Evolutionary conservation across 345 rosid species (phyloP), one percentile per base, ranked within the genome.

Genomic region (Eucalyptus camaldulensis): DNA sequence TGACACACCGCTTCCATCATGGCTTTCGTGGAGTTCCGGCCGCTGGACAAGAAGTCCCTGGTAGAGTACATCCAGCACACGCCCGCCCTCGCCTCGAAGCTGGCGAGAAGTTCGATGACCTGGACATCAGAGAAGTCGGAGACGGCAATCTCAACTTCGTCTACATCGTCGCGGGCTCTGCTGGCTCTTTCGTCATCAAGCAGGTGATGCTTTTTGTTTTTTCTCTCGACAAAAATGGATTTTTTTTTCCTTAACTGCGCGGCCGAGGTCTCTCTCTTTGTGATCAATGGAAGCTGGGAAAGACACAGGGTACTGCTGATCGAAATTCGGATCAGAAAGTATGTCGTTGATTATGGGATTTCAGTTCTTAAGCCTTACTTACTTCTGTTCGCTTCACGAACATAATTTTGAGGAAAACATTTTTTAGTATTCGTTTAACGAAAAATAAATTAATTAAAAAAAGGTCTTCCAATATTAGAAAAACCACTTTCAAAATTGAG

Each of bases 101-200:
- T 97, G 45, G 96, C 95, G 10, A 92, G 90, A 92, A 90, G 72
- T 93, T 85, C 91, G 97, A 95, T 22, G 95, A 93, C 89, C 91
- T 96, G 93, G 88, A 92, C 65, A 94, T 96, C 87, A 94, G 93
- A 89, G 99, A 98, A 94, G 98, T 98, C 44, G 99, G 99, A 87
- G 99, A 97, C 90, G 1, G 43, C 6, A 40, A 40, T 40, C 96
- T 98, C 89, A 98, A 97, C 88, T 98, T 94, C 91, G 99, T 97
- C 88, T 96, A 91, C 95, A 95, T 97, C 90, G 95, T 97, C 44
- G 85, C 87, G 45, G 93, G 93, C 88, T 86, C 96, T 44, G 87
- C 94, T 87, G 98, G 96, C 17, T 97, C 99, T 37, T 89, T 97
- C 56, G 97, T 97, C 90, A 90, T 95, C 95, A 96, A 97, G 94